Evolutionary conservation across 2,329 filamentous ascomycete species (phyloP).

Genomic region (Pseudogymnoascus sp.): DNA sequence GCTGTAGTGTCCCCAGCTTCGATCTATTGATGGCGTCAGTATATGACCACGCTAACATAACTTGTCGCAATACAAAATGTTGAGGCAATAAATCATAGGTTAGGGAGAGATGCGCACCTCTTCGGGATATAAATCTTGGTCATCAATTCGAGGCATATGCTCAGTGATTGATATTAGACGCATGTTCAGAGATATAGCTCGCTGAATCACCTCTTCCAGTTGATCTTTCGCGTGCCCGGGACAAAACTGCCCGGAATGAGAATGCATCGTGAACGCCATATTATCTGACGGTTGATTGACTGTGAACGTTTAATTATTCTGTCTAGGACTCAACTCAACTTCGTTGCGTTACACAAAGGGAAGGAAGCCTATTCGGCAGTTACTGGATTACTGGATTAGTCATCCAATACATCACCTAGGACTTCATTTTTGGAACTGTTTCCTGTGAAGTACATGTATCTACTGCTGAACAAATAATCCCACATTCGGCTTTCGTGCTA

Average conservation of each 20-base stretch:
- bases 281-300: neutral
- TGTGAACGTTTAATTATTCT: neutral
- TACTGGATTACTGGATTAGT: neutral
- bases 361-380: neutral
- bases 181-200: conserved; percentile 71
- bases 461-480: neutral
- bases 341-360: neutral
- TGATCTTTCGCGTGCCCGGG: conserved; percentile 76
- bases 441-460: neutral
- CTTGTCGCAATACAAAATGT: neutral
- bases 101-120: conserved; percentile 45
- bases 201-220: conserved; percentile 73
- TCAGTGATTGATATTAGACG: conserved; percentile 82
- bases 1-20: conserved; percentile 37
- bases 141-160: conserved; percentile 77
- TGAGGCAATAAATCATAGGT: conserved; percentile 6
- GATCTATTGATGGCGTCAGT: conserved; percentile 32
- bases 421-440: neutral
- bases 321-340: neutral
- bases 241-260: conserved; percentile 96
- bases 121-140: conserved; percentile 81
- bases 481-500: neutral
- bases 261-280: conserved; percentile 98
- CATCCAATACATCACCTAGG: neutral
- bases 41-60: neutral